Evolutionary conservation across 1,284 basidiomycete species (phyloP).

Genomic region (Ganoderma lingzhi): DNA sequence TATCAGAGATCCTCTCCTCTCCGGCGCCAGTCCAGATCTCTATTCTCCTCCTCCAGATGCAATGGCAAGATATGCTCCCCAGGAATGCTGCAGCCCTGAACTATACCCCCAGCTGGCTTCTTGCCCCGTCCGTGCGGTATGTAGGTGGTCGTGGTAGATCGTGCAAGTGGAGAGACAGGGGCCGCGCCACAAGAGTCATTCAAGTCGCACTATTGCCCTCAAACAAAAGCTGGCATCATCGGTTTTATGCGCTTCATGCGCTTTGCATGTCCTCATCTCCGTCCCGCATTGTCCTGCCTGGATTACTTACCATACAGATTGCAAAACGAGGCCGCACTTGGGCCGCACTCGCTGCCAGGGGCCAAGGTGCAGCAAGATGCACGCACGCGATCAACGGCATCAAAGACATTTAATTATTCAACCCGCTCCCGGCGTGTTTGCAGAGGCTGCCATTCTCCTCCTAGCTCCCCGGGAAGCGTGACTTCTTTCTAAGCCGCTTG

Average conservation of each 20-base stretch:
- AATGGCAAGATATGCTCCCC: background rate
- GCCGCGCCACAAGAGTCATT: background rate
- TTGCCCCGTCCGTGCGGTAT: background rate
- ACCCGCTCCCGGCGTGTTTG: conserved; percentile 30
- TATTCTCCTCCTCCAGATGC: too few species aligned
- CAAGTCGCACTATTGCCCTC: background rate
- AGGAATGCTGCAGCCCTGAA: background rate
- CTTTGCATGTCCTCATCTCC: conserved; percentile 3
- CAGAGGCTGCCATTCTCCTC: conserved; percentile 33
- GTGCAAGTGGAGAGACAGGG: background rate
- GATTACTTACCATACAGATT: background rate
- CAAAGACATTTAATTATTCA: conserved; percentile 16
- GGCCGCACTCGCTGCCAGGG: background rate
- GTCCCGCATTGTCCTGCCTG: background rate
- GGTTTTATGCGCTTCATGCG: conserved; percentile 14
- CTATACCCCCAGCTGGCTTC: background rate
- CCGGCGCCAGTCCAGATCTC: background rate
- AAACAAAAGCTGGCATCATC: conserved; percentile 8
- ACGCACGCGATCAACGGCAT: conserved; percentile 21
- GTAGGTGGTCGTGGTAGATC: too few species aligned
- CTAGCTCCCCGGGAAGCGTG: conserved; percentile 24
- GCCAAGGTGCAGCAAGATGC: conserved; percentile 9
- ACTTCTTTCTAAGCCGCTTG: background rate
- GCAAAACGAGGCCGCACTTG: background rate
- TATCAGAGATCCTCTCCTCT: conserved; percentile 3